Percentiles rank a stretch among this genome's conserved stretches.
Evolutionary conservation across 2,329 filamentous ascomycete species (phyloP).

Genomic region (Coleophoma eucalyptorum): DNA sequence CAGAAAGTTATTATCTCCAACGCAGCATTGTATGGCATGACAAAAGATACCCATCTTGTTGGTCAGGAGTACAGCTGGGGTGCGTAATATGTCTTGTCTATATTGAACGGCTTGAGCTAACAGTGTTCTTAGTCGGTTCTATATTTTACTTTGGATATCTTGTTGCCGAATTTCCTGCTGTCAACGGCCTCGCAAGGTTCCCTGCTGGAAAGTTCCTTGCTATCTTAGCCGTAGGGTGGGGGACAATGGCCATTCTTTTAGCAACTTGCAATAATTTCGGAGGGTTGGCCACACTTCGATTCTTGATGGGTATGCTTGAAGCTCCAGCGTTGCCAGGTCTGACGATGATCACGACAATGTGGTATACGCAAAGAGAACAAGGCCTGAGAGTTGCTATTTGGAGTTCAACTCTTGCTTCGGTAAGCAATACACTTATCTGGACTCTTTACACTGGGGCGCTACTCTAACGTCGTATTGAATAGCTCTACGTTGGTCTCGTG

Average conservation of each 20-base stretch:
- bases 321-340: neutral
- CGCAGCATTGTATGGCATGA: too few relatives aligned
- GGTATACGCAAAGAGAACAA: slow-evolving; percentile 67
- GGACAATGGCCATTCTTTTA: neutral
- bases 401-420: slow-evolving; percentile 52
- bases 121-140: slow-evolving; percentile 7
- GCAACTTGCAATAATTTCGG: slow-evolving; percentile 2
- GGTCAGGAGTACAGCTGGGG: slow-evolving; percentile 22
- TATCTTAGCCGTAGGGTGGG: neutral
- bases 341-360: slow-evolving; percentile 57
- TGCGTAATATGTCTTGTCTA: neutral
- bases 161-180: slow-evolving; percentile 15
- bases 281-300: slow-evolving; percentile 2
- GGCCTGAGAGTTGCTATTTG: slow-evolving; percentile 56
- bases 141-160: slow-evolving; percentile 22
- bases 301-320: slow-evolving; percentile 5
- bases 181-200: slow-evolving; percentile 15
- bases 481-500: slow-evolving; percentile 55
- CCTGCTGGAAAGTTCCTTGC: slow-evolving; percentile 20
- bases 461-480: too few relatives aligned
- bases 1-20: slow-evolving; percentile 17
- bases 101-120: neutral
- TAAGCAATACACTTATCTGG: too few relatives aligned
- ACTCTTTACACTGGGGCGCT: too few relatives aligned
- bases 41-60: slow-evolving; percentile 17